phyloP scores from a whole-genome alignment of 306 rosid genomes.

The Cucurbita moschata region DNA sequence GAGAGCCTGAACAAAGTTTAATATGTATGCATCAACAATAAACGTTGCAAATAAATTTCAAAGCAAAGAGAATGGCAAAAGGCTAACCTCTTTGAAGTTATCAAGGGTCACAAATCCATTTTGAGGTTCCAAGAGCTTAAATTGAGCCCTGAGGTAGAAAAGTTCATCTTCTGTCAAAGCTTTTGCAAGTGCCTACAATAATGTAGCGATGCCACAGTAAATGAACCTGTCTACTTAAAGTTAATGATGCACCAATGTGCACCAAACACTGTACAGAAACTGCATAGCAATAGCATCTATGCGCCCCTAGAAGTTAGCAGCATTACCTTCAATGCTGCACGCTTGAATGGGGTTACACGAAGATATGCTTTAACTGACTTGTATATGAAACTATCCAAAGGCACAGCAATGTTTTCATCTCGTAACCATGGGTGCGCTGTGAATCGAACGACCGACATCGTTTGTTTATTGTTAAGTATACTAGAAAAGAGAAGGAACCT shows the following conservation, averaged over 20 bases:
- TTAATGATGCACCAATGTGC: neutral
- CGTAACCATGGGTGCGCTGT: constrained; percentile 95
- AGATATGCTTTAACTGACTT: constrained; percentile 66
- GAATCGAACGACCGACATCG: constrained; percentile 19
- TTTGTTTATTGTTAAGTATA: neutral
- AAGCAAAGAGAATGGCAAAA: neutral
- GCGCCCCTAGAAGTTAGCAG: neutral
- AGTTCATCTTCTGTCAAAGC: constrained; percentile 75
- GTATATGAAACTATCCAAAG: constrained; percentile 73
- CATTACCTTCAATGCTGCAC: constrained; percentile 70
- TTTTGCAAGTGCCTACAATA: constrained; percentile 72
- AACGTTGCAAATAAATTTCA: neutral
- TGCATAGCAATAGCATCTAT: neutral
- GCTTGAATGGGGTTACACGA: constrained; percentile 69
- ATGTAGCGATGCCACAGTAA: constrained; percentile 7
- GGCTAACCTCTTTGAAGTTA: constrained; percentile 72
- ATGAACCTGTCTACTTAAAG: neutral
- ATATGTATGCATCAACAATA: neutral
- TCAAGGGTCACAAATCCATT: constrained; percentile 52
- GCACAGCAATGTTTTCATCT: constrained; percentile 42
- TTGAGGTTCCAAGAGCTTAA: constrained; percentile 65
- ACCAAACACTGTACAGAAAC: neutral
- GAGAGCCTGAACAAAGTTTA: constrained; percentile 46
- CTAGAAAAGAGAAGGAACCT: neutral
- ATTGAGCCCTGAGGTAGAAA: constrained; percentile 65